Evolutionary conservation across 768 basidiomycete species (phyloP).

Genomic region (Suillus spraguei): DNA sequence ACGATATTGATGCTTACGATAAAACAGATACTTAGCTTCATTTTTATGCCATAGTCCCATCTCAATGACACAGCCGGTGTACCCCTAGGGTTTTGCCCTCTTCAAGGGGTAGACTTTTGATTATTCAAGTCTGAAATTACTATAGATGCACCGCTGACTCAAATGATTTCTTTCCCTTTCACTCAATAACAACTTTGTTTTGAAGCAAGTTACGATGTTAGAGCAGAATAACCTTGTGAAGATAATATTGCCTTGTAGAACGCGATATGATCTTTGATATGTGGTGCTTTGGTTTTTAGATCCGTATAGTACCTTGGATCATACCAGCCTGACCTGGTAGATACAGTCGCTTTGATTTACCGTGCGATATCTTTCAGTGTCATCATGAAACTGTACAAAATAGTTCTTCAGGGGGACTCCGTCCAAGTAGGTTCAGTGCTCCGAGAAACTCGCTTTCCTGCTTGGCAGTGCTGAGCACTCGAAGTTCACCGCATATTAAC

Average conservation of each 20-base stretch:
- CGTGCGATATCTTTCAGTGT: constrained; percentile 63
- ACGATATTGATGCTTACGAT: neutral
- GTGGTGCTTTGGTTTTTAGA: constrained; percentile 55
- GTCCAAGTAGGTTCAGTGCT: neutral
- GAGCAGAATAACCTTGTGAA: neutral
- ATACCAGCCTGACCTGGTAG: neutral
- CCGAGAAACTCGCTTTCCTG: too few species aligned
- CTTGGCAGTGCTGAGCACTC: constrained; percentile 37
- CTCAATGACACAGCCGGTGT: neutral
- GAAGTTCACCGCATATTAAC: neutral
- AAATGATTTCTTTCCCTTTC: neutral
- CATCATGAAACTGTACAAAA: constrained; percentile 51
- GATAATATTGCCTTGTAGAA: constrained; percentile 67
- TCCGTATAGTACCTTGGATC: constrained; percentile 45
- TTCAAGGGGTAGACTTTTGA: neutral
- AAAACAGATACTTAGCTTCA: neutral
- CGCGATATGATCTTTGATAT: constrained; percentile 69
- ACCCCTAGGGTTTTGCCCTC: neutral
- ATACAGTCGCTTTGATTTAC: constrained; percentile 37
- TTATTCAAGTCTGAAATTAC: neutral
- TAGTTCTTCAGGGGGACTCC: constrained; percentile 50
- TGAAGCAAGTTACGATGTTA: neutral
- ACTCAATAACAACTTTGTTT: neutral
- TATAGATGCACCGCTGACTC: neutral
- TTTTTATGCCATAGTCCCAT: neutral